These are phyloP conservation scores for Kurtzmaniella quercitrusa DNA, from an alignment of 1,139 yeast genomes.

Conservation along the genomic window DNA sequence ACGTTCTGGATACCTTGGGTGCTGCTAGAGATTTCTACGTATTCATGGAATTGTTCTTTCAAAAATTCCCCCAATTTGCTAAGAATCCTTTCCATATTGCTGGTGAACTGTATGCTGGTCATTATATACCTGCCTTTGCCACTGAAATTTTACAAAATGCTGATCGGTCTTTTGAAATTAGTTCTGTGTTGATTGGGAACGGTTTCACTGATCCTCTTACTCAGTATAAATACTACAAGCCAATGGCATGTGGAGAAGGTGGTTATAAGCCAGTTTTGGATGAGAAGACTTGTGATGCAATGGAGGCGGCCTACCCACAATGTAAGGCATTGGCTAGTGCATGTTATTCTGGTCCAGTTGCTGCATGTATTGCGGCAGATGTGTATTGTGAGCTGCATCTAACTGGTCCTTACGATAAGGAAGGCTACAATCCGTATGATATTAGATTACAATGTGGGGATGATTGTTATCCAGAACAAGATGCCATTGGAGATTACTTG, in stretches of 20 bases:
- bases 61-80: conserved; percentile 62
- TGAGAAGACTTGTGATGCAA: conserved; percentile 55
- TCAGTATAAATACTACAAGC: conserved; percentile 66
- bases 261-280: conserved; percentile 66
- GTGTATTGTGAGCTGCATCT: conserved; percentile 36
- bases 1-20: conserved; percentile 57
- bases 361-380: conserved; percentile 53
- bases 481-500: conserved; percentile 53
- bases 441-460: conserved; percentile 57
- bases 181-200: conserved; percentile 76
- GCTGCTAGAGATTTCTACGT: conserved; percentile 80
- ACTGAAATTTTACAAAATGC: conserved; percentile 63
- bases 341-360: conserved; percentile 50
- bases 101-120: conserved; percentile 89
- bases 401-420: conserved; percentile 49
- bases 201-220: conserved; percentile 75
- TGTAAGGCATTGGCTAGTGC: conserved; percentile 49
- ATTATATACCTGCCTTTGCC: conserved; percentile 78
- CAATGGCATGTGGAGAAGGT: conserved; percentile 84
- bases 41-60: conserved; percentile 72
- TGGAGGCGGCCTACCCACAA: conserved; percentile 52
- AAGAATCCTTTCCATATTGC: conserved; percentile 71
- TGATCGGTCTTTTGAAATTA: conserved; percentile 62
- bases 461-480: conserved; percentile 57
- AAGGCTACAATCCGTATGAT: conserved; percentile 69